These are phyloP conservation scores for Kuraishia hungarica DNA, from an alignment of 805 yeast species.

Conservation along the genomic window DNA sequence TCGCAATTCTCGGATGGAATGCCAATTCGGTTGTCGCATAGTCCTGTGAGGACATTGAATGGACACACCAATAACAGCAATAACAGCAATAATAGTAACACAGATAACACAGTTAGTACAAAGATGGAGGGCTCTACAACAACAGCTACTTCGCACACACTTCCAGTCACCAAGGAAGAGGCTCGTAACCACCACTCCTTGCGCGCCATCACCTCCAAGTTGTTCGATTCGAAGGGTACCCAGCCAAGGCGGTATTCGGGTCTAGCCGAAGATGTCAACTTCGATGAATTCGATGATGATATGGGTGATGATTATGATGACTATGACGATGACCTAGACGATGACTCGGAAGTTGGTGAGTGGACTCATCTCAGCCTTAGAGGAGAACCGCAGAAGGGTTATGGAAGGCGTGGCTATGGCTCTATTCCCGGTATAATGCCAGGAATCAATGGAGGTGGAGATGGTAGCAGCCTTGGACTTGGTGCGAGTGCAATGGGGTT, in stretches of 20 bases:
- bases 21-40: slow-evolving; percentile 1
- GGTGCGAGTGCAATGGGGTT: background rate
- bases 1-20: slow-evolving; percentile 1
- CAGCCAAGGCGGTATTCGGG: slow-evolving; percentile 69
- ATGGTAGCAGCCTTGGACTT: background rate
- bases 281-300: slow-evolving; percentile 39
- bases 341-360: slow-evolving; percentile 7
- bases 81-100: background rate
- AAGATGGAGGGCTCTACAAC: slow-evolving; percentile 6
- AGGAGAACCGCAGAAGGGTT: background rate
- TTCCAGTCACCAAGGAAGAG: slow-evolving; percentile 32
- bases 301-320: slow-evolving; percentile 19
- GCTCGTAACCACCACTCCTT: slow-evolving; percentile 12
- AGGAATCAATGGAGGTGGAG: background rate
- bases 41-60: slow-evolving; percentile 6
- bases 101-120: background rate
- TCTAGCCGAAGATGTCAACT: slow-evolving; percentile 37
- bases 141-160: background rate
- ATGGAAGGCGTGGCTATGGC: background rate
- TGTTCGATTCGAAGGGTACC: slow-evolving; percentile 66
- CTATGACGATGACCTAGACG: slow-evolving; percentile 5
- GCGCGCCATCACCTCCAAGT: slow-evolving; percentile 56
- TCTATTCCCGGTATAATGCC: background rate
- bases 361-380: slow-evolving; percentile 12
- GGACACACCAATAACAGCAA: slow-evolving; percentile 3